Evolutionary conservation across 495 filamentous ascomycete species (phyloP).

Genomic region (Talaromyces ruber): DNA sequence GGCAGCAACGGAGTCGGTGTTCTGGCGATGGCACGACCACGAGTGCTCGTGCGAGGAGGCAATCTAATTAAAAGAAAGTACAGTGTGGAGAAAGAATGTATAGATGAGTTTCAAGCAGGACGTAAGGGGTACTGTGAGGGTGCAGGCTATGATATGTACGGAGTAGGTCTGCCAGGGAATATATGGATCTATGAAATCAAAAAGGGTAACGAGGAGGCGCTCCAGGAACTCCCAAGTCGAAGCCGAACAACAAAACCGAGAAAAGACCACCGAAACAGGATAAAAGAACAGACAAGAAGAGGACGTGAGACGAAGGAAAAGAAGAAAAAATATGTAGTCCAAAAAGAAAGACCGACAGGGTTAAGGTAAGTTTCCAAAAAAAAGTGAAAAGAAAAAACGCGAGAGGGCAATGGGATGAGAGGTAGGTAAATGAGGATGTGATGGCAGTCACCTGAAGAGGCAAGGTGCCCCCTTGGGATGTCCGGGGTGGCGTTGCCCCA

Average conservation of each 20-base stretch:
- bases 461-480: neutral
- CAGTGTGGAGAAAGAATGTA: neutral
- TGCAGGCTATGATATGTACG: neutral
- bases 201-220: neutral
- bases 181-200: neutral
- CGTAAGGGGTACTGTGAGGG: conserved; percentile 5
- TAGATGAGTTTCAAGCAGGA: conserved; percentile 2
- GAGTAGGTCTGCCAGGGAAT: neutral
- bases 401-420: neutral
- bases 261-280: neutral
- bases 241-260: neutral
- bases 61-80: conserved; percentile 5
- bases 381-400: neutral
- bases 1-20: neutral
- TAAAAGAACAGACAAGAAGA: neutral
- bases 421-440: neutral
- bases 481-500: neutral
- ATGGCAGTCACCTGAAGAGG: conserved; percentile 2
- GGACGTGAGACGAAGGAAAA: neutral
- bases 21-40: neutral
- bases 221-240: neutral
- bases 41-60: conserved; percentile 2
- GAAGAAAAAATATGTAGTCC: neutral
- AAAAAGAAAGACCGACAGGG: neutral
- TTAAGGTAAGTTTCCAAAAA: neutral